These are phyloP conservation scores for Ophiorrhiza pumila DNA, from an alignment of 257 asterid species.

Conservation along the genomic window DNA sequence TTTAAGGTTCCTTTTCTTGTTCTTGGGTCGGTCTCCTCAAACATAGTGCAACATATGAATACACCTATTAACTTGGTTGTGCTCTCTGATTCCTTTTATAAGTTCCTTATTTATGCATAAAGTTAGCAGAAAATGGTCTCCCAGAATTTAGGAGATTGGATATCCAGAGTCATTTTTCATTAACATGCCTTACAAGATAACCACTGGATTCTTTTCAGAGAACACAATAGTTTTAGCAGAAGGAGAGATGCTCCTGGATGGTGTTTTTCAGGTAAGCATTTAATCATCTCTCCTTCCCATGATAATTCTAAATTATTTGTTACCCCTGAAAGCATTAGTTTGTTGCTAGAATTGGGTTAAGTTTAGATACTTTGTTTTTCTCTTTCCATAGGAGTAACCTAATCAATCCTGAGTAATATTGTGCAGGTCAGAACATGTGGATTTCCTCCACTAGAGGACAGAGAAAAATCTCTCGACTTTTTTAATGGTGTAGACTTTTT, in stretches of 20 bases:
- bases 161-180: conserved; percentile 23
- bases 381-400: background rate
- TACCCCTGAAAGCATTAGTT: background rate
- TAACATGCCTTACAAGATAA: conserved; percentile 71
- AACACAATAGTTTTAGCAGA: conserved; percentile 90
- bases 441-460: conserved; percentile 90
- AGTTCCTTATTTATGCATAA: background rate
- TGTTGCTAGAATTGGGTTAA: background rate
- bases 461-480: conserved; percentile 56
- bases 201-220: conserved; percentile 86
- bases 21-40: background rate
- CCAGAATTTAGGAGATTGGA: background rate
- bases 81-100: background rate
- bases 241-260: conserved; percentile 88
- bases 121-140: background rate
- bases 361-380: background rate
- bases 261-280: conserved; percentile 67
- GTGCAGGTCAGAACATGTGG: conserved; percentile 85
- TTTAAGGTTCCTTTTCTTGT: background rate
- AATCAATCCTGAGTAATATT: conserved; percentile 19
- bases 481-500: conserved; percentile 73
- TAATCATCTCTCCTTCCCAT: background rate
- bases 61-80: background rate
- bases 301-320: background rate
- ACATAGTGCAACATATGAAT: background rate